Conservation (phyloP, 2,329 filamentous ascomycete genomes). For the Phialocephala subalpina region DNA sequence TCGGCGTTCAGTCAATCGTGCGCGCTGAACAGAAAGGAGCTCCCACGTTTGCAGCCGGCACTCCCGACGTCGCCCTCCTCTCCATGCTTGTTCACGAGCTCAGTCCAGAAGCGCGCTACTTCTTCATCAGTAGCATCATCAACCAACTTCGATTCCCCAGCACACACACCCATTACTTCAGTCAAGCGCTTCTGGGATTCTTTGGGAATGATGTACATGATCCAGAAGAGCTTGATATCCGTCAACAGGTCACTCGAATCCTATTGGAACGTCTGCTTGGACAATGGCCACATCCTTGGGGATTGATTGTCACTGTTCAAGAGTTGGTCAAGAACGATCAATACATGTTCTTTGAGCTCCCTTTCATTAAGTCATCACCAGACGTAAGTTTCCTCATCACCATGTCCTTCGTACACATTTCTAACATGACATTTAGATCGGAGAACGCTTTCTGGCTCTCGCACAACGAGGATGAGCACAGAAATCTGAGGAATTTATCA, state of each 20-base stretch:
- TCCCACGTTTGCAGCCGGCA: constrained; percentile 68
- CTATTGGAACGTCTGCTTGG: constrained; percentile 88
- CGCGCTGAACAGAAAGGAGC: constrained; percentile 65
- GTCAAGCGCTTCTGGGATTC: constrained; percentile 81
- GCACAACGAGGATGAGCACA: constrained; percentile 16
- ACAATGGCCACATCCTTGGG: constrained; percentile 95
- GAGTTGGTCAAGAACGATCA: constrained; percentile 92
- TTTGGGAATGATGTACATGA: constrained; percentile 80
- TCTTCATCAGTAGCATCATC: constrained; percentile 82
- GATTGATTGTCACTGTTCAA: constrained; percentile 84
- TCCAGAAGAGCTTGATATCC: constrained; percentile 81
- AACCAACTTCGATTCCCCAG: constrained; percentile 94
- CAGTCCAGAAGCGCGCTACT: constrained; percentile 81
- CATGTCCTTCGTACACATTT: background rate
- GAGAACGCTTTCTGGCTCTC: constrained; percentile 42
- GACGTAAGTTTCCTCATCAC: constrained; percentile 66
- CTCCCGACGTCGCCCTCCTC: constrained; percentile 75
- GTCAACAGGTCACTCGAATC: constrained; percentile 89
- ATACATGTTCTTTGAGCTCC: constrained; percentile 91
- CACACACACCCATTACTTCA: constrained; percentile 92
- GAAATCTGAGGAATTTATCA: constrained; percentile 22
- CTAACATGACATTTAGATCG: constrained; percentile 38
- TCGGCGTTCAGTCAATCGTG: constrained; percentile 76
- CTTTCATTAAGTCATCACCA: constrained; percentile 88
- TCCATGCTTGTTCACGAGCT: constrained; percentile 80